These are phyloP conservation scores for Debaryomycetaceae sp. DNA, from an alignment of 1,139 yeast species.

Conservation along the genomic window DNA sequence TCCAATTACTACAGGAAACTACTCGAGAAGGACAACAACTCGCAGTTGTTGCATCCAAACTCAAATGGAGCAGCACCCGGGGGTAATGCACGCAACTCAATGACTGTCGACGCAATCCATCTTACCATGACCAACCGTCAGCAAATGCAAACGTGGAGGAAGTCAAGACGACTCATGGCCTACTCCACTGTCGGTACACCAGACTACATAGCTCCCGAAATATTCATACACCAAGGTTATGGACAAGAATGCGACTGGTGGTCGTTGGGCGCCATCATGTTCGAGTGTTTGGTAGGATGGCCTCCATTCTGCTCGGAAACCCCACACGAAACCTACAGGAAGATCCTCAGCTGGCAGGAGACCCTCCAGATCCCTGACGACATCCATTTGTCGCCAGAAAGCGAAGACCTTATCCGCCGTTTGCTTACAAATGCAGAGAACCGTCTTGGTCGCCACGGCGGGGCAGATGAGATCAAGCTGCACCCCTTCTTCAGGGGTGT, in stretches of 20 bases:
- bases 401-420: conserved; percentile 86
- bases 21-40: conserved; percentile 54
- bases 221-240: conserved; percentile 93
- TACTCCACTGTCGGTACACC: conserved; percentile 99
- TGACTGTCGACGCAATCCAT: conserved; percentile 93
- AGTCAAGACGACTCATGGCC: conserved; percentile 94
- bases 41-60: conserved; percentile 22
- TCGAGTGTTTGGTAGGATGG: conserved; percentile 98
- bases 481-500: conserved; percentile 97
- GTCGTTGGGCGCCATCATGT: conserved; percentile 98
- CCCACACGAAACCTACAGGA: conserved; percentile 96
- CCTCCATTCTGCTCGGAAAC: conserved; percentile 99
- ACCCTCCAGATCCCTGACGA: conserved; percentile 93
- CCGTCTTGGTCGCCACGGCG: conserved; percentile 87
- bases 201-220: conserved; percentile 98
- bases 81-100: conserved; percentile 56
- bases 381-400: conserved; percentile 87
- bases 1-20: conserved; percentile 72
- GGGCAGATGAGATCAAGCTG: conserved; percentile 87
- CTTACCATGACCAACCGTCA: conserved; percentile 94
- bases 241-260: conserved; percentile 99
- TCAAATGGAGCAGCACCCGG: conserved; percentile 16
- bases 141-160: conserved; percentile 98
- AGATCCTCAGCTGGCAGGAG: conserved; percentile 94
- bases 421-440: conserved; percentile 80